Percentiles rank a stretch among this genome's conserved stretches.
Conservation (phyloP, 768 basidiomycete genomes). For the Tylopilus intermedius region DNA sequence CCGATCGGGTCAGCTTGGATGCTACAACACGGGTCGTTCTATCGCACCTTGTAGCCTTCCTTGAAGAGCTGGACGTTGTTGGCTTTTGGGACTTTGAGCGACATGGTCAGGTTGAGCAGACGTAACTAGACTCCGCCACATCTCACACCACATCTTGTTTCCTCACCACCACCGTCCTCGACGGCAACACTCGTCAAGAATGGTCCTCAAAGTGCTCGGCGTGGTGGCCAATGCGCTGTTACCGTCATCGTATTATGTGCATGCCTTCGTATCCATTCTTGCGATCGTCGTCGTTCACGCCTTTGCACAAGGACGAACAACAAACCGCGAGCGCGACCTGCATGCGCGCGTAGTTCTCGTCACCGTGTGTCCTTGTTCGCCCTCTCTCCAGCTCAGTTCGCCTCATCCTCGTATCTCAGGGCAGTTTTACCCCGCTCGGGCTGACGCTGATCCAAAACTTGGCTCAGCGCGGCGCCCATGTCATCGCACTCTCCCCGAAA, state of each 20-base stretch:
- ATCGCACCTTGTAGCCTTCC: constrained; percentile 87
- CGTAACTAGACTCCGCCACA: constrained; percentile 9
- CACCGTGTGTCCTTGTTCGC: constrained; percentile 45
- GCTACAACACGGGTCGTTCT: constrained; percentile 1
- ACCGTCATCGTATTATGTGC: constrained; percentile 55
- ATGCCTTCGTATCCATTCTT: constrained; percentile 42
- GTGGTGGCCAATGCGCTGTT: constrained; percentile 39
- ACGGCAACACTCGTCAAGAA: constrained; percentile 14
- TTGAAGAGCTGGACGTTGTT: constrained; percentile 92
- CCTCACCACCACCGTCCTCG: background rate
- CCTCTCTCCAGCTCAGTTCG: background rate
- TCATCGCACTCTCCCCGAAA: constrained; percentile 67
- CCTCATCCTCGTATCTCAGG: constrained; percentile 37
- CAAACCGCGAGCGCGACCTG: constrained; percentile 67
- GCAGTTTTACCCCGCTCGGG: constrained; percentile 70
- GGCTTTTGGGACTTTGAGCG: constrained; percentile 89
- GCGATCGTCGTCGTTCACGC: constrained; percentile 47
- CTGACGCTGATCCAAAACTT: constrained; percentile 61
- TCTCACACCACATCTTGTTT: background rate
- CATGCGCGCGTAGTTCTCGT: constrained; percentile 68
- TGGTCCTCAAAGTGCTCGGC: constrained; percentile 52
- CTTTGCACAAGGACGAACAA: constrained; percentile 65
- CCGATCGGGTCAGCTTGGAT: constrained; percentile 3
- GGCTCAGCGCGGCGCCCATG: constrained; percentile 70
- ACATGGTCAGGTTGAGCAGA: constrained; percentile 48